phyloP scores from a whole-genome alignment of 768 basidiomycete species.

The Termitomyces sp. region DNA sequence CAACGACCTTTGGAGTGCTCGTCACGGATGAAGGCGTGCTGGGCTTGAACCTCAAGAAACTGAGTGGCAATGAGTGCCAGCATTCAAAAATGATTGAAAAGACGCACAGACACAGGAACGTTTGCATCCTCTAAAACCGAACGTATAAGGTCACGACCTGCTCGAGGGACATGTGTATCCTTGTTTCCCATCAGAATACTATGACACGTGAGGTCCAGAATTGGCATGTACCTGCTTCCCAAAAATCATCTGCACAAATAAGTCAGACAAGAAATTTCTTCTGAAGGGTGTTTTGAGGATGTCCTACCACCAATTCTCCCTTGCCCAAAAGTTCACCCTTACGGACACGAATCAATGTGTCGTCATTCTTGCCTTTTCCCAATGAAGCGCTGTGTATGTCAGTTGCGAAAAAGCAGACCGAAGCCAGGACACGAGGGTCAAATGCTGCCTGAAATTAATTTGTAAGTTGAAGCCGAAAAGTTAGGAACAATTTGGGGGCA shows the following conservation, averaged over 20 bases:
- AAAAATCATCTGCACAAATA: slow-evolving; percentile 72
- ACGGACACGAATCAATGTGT: slow-evolving; percentile 68
- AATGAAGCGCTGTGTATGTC: slow-evolving; percentile 87
- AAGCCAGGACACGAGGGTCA: slow-evolving; percentile 73
- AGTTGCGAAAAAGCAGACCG: slow-evolving; percentile 94
- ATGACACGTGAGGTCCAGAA: neutral
- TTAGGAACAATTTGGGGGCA: neutral
- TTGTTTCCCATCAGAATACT: slow-evolving; percentile 21
- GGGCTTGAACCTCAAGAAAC: slow-evolving; percentile 96
- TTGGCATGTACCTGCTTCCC: slow-evolving; percentile 70
- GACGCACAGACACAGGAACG: slow-evolving; percentile 61
- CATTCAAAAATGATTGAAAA: neutral
- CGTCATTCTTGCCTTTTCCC: slow-evolving; percentile 79
- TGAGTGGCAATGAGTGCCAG: slow-evolving; percentile 20
- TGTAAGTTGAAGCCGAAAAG: neutral
- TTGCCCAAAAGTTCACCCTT: slow-evolving; percentile 74
- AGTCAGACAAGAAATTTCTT: neutral
- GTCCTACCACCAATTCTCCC: slow-evolving; percentile 76
- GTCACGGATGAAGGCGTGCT: slow-evolving; percentile 95
- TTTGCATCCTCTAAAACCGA: slow-evolving; percentile 77
- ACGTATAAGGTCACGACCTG: slow-evolving; percentile 82
- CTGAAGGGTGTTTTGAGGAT: neutral
- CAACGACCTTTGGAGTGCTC: slow-evolving; percentile 90
- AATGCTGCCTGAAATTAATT: slow-evolving; percentile 66
- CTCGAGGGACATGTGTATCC: slow-evolving; percentile 92